A percentile compares a stretch with the other conserved stretches of the same genome.
Evolutionary conservation across 1,284 basidiomycete genomes (phyloP).

Genomic region (Ganoderma resinaceum): DNA sequence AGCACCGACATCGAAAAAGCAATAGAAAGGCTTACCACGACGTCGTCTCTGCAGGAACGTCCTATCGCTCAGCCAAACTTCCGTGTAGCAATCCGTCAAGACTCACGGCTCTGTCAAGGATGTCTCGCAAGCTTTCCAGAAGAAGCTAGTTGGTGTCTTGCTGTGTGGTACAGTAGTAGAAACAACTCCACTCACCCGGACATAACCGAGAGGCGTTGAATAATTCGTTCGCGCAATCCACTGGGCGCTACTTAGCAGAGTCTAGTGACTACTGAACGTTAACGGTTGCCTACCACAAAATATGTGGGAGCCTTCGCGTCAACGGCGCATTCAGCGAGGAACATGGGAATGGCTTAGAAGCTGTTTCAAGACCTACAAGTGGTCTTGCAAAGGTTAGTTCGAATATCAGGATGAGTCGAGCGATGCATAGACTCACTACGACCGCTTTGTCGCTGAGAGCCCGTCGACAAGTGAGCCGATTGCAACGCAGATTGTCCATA

Average conservation of each 20-base stretch:
- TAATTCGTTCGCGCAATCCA: conserved; percentile 84
- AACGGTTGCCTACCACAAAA: conserved; percentile 67
- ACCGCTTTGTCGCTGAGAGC: conserved; percentile 78
- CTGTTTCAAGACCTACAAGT: conserved; percentile 40
- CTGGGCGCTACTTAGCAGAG: conserved; percentile 42
- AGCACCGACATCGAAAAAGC: too few relatives aligned
- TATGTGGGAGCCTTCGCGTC: conserved; percentile 72
- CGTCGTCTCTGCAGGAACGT: conserved; percentile 69
- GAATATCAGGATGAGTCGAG: background rate
- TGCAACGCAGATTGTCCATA: conserved; percentile 70
- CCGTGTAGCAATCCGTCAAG: conserved; percentile 3
- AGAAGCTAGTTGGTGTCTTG: background rate
- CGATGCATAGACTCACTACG: conserved; percentile 59
- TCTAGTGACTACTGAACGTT: too few relatives aligned
- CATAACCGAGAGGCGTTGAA: conserved; percentile 80
- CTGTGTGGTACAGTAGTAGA: too few relatives aligned
- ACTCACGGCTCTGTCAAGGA: conserved; percentile 76
- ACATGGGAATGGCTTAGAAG: background rate
- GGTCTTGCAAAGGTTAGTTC: conserved; percentile 32
- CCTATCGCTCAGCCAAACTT: background rate
- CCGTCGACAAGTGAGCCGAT: conserved; percentile 74
- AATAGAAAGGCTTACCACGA: conserved; percentile 59
- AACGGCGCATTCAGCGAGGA: conserved; percentile 7
- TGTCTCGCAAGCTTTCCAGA: conserved; percentile 74
- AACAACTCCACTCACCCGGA: conserved; percentile 55